These are phyloP conservation scores for Staphylotrichum tortipilum DNA, from an alignment of 495 filamentous ascomycete genomes.

Conservation along the genomic window DNA sequence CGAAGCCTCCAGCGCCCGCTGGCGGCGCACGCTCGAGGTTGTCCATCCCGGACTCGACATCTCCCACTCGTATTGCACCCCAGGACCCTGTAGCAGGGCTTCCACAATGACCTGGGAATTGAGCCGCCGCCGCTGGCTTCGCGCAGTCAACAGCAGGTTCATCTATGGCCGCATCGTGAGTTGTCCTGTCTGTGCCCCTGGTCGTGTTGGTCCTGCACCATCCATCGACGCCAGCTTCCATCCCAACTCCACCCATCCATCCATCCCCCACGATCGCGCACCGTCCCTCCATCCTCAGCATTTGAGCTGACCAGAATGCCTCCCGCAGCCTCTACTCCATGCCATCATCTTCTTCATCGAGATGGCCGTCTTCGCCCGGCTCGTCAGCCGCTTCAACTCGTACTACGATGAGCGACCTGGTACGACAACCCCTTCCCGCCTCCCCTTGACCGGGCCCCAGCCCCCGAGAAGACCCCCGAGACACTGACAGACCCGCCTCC, in stretches of 20 bases:
- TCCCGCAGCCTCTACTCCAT: constrained; percentile 72
- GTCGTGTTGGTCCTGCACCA: no score
- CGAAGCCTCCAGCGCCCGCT: no score
- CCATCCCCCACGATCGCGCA: not conserved
- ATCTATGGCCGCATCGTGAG: constrained; percentile 75
- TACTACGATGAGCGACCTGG: constrained; percentile 84
- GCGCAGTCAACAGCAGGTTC: constrained; percentile 65
- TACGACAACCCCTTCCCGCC: constrained; percentile 33
- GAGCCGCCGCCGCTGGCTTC: constrained; percentile 52
- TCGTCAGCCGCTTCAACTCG: constrained; percentile 79
- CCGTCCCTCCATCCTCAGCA: not conserved
- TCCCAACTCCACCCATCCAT: not conserved
- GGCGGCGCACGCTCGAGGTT: no score
- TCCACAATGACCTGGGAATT: constrained; percentile 46
- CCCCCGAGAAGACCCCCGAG: no score
- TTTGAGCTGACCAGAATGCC: constrained; percentile 10
- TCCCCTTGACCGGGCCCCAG: not conserved
- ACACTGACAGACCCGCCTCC: no score
- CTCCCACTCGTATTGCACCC: not conserved
- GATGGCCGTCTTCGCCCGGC: constrained; percentile 71
- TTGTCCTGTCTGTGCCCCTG: constrained; percentile 13
- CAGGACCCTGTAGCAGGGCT: not conserved
- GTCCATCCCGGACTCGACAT: not conserved
- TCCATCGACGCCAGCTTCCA: not conserved
- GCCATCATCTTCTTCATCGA: constrained; percentile 77